Evolutionary conservation across 495 filamentous ascomycete genomes (phyloP).

Genomic region (Lophium mytilinum): DNA sequence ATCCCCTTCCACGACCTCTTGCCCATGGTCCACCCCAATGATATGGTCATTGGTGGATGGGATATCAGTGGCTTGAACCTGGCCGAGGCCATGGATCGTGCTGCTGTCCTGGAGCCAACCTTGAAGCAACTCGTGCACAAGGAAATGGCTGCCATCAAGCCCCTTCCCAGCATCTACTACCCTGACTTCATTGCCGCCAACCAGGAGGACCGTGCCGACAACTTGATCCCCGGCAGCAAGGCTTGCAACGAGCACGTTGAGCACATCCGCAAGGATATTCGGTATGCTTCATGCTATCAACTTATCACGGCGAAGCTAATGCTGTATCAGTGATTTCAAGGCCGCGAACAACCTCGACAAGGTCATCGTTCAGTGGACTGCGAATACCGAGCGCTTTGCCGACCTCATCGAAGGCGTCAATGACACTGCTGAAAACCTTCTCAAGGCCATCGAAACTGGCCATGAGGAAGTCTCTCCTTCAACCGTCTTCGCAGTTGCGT

Average conservation of each 20-base stretch:
- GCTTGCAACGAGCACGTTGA: slow-evolving; percentile 81
- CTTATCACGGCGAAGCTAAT: neutral
- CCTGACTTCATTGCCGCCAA: slow-evolving; percentile 99
- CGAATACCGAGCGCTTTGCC: slow-evolving; percentile 95
- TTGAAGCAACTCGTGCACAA: slow-evolving; percentile 83
- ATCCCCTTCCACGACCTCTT: slow-evolving; percentile 90
- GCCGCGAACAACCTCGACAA: slow-evolving; percentile 77
- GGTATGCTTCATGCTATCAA: slow-evolving; percentile 43
- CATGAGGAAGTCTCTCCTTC: slow-evolving; percentile 89
- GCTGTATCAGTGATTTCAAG: slow-evolving; percentile 71
- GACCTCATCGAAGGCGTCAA: slow-evolving; percentile 85
- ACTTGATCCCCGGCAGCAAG: slow-evolving; percentile 75
- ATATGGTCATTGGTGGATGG: slow-evolving; percentile 93
- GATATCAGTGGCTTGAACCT: slow-evolving; percentile 89
- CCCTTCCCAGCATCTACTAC: slow-evolving; percentile 94
- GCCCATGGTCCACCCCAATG: slow-evolving; percentile 96
- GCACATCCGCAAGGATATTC: slow-evolving; percentile 89
- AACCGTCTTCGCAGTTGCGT: slow-evolving; percentile 90
- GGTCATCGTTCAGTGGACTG: slow-evolving; percentile 96
- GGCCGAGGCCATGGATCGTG: slow-evolving; percentile 90
- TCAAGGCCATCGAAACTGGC: slow-evolving; percentile 75
- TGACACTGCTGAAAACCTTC: slow-evolving; percentile 89
- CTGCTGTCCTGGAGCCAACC: slow-evolving; percentile 84
- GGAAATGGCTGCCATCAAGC: slow-evolving; percentile 84
- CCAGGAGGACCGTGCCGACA: slow-evolving; percentile 95